Evolutionary conservation across 768 basidiomycete species (phyloP).

Genomic region (Amanita molliuscula): DNA sequence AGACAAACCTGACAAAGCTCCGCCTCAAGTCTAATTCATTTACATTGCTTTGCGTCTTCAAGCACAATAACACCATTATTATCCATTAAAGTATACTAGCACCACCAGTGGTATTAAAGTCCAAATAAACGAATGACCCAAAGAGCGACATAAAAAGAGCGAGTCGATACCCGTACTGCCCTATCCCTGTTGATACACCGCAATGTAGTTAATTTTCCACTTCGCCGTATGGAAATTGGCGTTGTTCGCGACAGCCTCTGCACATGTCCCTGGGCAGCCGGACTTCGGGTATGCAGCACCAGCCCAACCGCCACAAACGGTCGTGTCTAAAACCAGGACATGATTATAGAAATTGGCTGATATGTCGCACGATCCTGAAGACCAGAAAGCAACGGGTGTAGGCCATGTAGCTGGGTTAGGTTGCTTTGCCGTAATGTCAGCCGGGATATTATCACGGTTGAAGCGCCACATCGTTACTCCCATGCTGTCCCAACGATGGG

Average conservation of each 20-base stretch:
- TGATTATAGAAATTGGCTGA: conserved; percentile 42
- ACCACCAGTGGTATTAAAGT: neutral
- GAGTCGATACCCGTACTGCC: neutral
- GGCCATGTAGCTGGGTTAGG: conserved; percentile 45
- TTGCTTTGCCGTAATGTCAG: conserved; percentile 31
- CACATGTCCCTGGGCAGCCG: conserved; percentile 38
- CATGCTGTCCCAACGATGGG: conserved; percentile 38
- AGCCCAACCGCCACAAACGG: conserved; percentile 38
- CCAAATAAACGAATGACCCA: neutral
- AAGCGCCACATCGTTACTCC: conserved; percentile 54
- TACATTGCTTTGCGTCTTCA: no score
- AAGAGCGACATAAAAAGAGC: neutral
- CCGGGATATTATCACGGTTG: conserved; percentile 37
- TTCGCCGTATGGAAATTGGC: conserved; percentile 41
- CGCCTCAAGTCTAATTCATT: conserved; percentile 20
- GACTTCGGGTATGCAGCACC: conserved; percentile 22
- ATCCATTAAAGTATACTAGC: neutral
- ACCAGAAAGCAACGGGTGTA: conserved; percentile 40
- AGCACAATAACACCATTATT: neutral
- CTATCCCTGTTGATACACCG: conserved; percentile 30
- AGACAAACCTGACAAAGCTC: conserved; percentile 19
- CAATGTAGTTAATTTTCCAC: conserved; percentile 49
- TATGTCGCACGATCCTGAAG: conserved; percentile 38
- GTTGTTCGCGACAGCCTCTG: conserved; percentile 40
- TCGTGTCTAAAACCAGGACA: conserved; percentile 34